phyloP scores from a whole-genome alignment of 768 basidiomycete species.

The Epithele typhae region DNA sequence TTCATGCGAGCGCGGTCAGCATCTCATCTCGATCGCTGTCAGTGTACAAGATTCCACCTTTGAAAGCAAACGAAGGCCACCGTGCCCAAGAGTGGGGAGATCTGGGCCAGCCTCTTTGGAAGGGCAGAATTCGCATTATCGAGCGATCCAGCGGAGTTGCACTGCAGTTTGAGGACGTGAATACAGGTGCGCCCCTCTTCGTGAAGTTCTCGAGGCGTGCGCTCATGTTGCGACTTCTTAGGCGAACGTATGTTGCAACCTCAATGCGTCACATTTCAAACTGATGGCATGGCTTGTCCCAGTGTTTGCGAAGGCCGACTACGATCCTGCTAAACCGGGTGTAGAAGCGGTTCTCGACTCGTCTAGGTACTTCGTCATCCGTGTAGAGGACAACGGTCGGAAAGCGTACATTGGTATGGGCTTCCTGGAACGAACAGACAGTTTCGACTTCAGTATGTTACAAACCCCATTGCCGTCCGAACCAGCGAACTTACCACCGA shows the following conservation, averaged over 20 bases:
- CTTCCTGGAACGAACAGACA: constrained; percentile 82
- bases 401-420: constrained; percentile 95
- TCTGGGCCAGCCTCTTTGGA: constrained; percentile 81
- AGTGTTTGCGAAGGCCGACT: constrained; percentile 88
- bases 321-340: constrained; percentile 70
- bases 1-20: constrained; percentile 6
- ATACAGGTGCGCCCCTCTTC: constrained; percentile 49
- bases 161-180: constrained; percentile 75
- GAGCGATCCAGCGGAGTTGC: constrained; percentile 68
- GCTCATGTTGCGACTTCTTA: neutral
- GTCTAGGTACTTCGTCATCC: constrained; percentile 90
- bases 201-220: constrained; percentile 22
- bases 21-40: constrained; percentile 16
- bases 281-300: neutral
- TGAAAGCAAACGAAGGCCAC: constrained; percentile 84
- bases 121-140: constrained; percentile 81
- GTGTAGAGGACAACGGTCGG: constrained; percentile 83
- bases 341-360: constrained; percentile 97
- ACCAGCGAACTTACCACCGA: neutral
- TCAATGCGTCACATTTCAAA: too few relatives aligned
- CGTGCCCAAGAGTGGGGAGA: constrained; percentile 93
- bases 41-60: constrained; percentile 91
- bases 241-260: constrained; percentile 19
- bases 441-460: constrained; percentile 80
- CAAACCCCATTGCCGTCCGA: neutral